Base-by-base conservation (phyloP, 371 early-diverging fungal genomes). In the Cokeromyces recurvatus region DNA sequence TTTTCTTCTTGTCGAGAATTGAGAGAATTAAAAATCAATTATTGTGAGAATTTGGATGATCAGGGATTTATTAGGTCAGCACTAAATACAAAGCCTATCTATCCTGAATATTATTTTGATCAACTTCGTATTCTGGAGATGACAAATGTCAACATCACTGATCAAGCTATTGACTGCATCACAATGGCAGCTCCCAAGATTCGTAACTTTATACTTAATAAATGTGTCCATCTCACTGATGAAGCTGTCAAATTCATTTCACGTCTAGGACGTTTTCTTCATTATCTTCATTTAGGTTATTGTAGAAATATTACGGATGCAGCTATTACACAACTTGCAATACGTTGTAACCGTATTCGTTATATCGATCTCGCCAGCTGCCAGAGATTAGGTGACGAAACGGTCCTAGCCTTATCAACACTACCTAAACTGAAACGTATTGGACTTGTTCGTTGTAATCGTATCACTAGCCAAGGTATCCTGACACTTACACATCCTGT, bases 311-410 rank as follows among this genome's bases (percentile, higher is more conserved):
- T 84, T 23, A 81, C 84, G 8, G 82, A 84, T 46, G 46, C 56
- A 29, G 64, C 73, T 17, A 67, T 84, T 16, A 52, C 63, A 17
- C 64, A 74, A 11, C 47, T 84, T 20, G 70, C 77, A 3, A 64
- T 66, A 15, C 61, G 74, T 36, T 84, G 84, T 51, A 75, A 78
- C 2, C 69, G 84, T 7, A 72, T 84, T 32, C 76, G 84, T 14
- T 84, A 84, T 43, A 67, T 84, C 19, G 84, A 84, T 45, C 55
- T 84, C 10, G 81, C 82, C 6, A 74, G 77, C 32, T 84, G 84
- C 45, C 59, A 62, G 21, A 67, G 67, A 21, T 55, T 84, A 19
- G 77, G 79, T 0, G 82, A 84, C 43, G 69, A 63, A 0, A 61
- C 82, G 0, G 78, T 81, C 0, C 60, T 67, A 46, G 81, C 77